Evolutionary conservation across 495 filamentous ascomycete species (phyloP).

Genomic region (Choiromyces venosus): DNA sequence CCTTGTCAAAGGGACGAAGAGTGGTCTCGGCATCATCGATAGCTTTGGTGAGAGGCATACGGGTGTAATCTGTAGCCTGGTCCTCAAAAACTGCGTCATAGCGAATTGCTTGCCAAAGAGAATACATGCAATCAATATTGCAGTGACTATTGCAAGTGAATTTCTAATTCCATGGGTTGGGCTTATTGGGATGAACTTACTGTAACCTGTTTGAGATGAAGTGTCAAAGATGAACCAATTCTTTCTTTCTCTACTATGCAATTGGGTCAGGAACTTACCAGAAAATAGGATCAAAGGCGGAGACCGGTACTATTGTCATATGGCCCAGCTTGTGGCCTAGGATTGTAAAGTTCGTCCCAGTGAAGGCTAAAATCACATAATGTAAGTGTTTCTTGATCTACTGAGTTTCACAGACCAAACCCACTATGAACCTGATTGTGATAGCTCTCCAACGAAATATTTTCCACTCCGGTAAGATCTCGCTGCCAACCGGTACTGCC

Average conservation of each 20-base stretch:
- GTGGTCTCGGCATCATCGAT: conserved; percentile 5
- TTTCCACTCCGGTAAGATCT: not conserved
- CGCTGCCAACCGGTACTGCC: not conserved
- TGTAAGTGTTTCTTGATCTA: not conserved
- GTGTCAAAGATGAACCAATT: not conserved
- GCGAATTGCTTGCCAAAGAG: conserved; percentile 17
- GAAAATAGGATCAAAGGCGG: conserved; percentile 19
- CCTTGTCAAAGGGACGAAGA: conserved; percentile 12
- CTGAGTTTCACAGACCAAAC: not conserved
- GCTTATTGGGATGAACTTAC: conserved; percentile 1
- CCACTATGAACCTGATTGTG: conserved; percentile 8
- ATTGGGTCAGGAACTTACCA: conserved; percentile 1
- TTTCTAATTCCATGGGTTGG: not conserved
- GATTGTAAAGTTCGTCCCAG: not conserved
- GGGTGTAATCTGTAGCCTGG: not conserved
- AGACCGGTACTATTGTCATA: not conserved
- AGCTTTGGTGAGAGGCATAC: conserved; percentile 10
- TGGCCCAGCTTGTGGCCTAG: not conserved
- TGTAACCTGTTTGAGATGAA: conserved; percentile 11
- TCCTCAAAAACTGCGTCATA: conserved; percentile 3
- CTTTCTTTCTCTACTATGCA: not conserved
- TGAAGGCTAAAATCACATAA: not conserved
- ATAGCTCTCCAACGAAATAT: conserved; percentile 8
- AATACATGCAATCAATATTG: conserved; percentile 14
- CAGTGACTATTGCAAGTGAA: conserved; percentile 4